phyloP scores from a whole-genome alignment of 108 stramenopile species.

The Cyclotella choctawhatcheeana region DNA sequence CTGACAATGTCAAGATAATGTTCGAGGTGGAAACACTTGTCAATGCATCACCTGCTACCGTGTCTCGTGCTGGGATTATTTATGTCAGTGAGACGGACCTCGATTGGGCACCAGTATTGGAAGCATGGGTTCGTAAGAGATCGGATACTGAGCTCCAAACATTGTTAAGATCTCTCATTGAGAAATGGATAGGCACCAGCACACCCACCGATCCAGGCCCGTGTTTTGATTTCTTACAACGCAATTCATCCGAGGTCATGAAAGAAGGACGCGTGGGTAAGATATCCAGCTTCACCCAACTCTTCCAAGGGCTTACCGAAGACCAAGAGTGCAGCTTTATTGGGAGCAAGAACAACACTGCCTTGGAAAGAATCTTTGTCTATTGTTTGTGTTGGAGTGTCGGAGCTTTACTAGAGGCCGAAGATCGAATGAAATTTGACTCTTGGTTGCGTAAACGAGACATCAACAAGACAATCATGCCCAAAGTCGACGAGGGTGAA shows the following conservation, averaged over 20 bases:
- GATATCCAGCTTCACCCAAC: conserved; percentile 74
- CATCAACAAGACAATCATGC: conserved; percentile 63
- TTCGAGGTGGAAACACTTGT: conserved; percentile 91
- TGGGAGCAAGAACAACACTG: conserved; percentile 37
- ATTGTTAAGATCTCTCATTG: conserved; percentile 62
- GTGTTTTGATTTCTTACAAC: conserved; percentile 76
- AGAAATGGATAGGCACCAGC: conserved; percentile 79
- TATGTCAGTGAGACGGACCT: conserved; percentile 91
- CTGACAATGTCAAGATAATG: conserved; percentile 89
- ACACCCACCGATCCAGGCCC: conserved; percentile 75
- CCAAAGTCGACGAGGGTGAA: conserved; percentile 69
- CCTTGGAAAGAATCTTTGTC: conserved; percentile 78
- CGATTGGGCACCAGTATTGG: conserved; percentile 86
- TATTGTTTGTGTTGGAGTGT: conserved; percentile 89
- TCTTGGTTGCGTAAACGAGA: conserved; percentile 69
- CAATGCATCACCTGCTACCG: conserved; percentile 94
- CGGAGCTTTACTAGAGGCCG: conserved; percentile 87
- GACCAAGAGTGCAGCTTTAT: conserved; percentile 44
- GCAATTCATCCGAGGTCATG: conserved; percentile 78
- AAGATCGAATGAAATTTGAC: conserved; percentile 87
- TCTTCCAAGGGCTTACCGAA: conserved; percentile 73
- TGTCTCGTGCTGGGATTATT: conserved; percentile 93
- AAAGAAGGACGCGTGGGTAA: conserved; percentile 82
- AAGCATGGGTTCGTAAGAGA: conserved; percentile 85
- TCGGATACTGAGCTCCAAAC: conserved; percentile 59